phyloP scores from a whole-genome alignment of 495 filamentous ascomycete genomes.

The Hypomontagnella submonticulosa region DNA sequence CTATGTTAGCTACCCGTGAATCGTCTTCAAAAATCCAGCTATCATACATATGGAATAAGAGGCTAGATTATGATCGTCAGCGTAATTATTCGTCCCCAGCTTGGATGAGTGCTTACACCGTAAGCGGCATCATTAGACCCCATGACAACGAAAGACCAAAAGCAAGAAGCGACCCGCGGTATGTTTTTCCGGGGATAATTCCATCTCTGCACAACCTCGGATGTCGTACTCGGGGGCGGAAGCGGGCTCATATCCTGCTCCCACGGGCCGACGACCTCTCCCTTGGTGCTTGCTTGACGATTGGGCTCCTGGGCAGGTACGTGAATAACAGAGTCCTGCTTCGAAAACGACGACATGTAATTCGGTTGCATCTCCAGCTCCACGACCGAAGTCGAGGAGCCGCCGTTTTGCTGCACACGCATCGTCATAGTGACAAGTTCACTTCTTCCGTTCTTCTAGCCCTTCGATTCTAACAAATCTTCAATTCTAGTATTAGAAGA shows the following conservation, averaged over 20 bases:
- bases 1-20: slow-evolving; percentile 4
- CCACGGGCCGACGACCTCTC: slow-evolving; percentile 5
- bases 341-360: slow-evolving; percentile 29
- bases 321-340: slow-evolving; percentile 3
- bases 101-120: slow-evolving; percentile 66
- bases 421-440: slow-evolving; percentile 23
- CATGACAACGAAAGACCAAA: slow-evolving; percentile 80
- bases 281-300: slow-evolving; percentile 14
- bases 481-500: background rate
- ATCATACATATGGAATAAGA: slow-evolving; percentile 68
- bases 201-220: slow-evolving; percentile 65
- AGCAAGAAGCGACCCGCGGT: slow-evolving; percentile 71
- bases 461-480: background rate
- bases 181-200: slow-evolving; percentile 75
- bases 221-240: slow-evolving; percentile 16
- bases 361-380: slow-evolving; percentile 40
- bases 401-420: slow-evolving; percentile 30
- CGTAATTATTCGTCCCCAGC: slow-evolving; percentile 5
- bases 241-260: slow-evolving; percentile 30
- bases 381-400: slow-evolving; percentile 43
- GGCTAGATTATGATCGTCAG: slow-evolving; percentile 45
- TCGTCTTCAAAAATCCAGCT: slow-evolving; percentile 40
- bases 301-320: slow-evolving; percentile 1
- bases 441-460: background rate
- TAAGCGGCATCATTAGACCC: slow-evolving; percentile 85